These are phyloP conservation scores for Geotrichum ghanense DNA, from an alignment of 805 yeast species.

Conservation along the genomic window DNA sequence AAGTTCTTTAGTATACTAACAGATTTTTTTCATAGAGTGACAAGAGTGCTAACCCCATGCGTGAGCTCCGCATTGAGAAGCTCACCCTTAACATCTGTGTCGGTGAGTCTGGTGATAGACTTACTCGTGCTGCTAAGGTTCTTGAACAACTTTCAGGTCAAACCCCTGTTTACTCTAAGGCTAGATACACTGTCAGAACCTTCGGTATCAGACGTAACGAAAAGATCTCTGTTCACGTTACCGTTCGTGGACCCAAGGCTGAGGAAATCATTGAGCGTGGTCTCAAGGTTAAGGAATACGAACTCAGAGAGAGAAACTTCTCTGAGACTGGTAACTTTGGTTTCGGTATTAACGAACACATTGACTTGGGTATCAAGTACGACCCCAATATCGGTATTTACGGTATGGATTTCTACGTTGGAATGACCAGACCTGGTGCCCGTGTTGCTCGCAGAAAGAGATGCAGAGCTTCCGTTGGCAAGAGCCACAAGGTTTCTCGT, in stretches of 20 bases:
- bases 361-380: slow-evolving; percentile 99
- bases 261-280: slow-evolving; percentile 99
- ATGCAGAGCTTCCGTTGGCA: slow-evolving; percentile 78
- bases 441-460: slow-evolving; percentile 95
- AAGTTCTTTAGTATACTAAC: neutral
- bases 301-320: slow-evolving; percentile 88
- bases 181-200: slow-evolving; percentile 99
- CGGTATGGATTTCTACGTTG: slow-evolving; percentile 99
- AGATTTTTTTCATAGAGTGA: slow-evolving; percentile 17
- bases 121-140: slow-evolving; percentile 99
- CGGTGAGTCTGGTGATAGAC: slow-evolving; percentile 99
- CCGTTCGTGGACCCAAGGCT: slow-evolving; percentile 99
- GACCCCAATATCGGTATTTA: slow-evolving; percentile 99
- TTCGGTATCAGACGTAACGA: slow-evolving; percentile 99
- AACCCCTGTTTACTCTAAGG: slow-evolving; percentile 99
- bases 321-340: slow-evolving; percentile 99
- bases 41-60: slow-evolving; percentile 70
- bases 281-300: slow-evolving; percentile 98
- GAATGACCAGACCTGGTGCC: slow-evolving; percentile 98
- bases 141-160: slow-evolving; percentile 99
- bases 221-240: slow-evolving; percentile 98
- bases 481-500: slow-evolving; percentile 82
- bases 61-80: slow-evolving; percentile 98
- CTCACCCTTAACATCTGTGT: slow-evolving; percentile 99
- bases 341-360: slow-evolving; percentile 99